Evolutionary conservation across 2,329 filamentous ascomycete genomes (phyloP).

Genomic region (Alternaria longipes): DNA sequence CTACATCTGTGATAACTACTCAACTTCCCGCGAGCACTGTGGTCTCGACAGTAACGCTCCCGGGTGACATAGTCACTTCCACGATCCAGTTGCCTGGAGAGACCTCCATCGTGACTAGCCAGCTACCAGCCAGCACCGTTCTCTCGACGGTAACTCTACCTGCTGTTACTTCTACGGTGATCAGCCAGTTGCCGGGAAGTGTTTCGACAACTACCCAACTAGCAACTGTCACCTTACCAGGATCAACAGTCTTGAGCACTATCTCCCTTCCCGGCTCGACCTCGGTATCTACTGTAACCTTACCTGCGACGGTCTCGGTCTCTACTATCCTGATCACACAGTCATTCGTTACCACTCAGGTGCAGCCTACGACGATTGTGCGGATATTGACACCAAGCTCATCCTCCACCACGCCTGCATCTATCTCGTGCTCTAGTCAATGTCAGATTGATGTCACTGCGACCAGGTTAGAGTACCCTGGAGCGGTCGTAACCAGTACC

Average conservation of each 20-base stretch:
- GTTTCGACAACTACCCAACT: slow-evolving; percentile 32
- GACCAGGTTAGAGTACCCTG: slow-evolving; percentile 40
- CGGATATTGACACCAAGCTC: slow-evolving; percentile 31
- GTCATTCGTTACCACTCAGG: slow-evolving; percentile 26
- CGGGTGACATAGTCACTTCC: slow-evolving; percentile 28
- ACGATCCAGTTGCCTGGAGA: slow-evolving; percentile 25
- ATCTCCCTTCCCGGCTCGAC: slow-evolving; percentile 20
- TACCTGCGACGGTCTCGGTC: slow-evolving; percentile 37
- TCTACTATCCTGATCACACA: slow-evolving; percentile 29
- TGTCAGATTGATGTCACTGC: slow-evolving; percentile 48
- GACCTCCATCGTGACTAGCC: slow-evolving; percentile 19
- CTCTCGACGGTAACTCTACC: slow-evolving; percentile 28
- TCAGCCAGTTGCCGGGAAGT: slow-evolving; percentile 22
- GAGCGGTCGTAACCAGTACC: slow-evolving; percentile 31
- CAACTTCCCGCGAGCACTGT: slow-evolving; percentile 16
- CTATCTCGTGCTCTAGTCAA: slow-evolving; percentile 34
- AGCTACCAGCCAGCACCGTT: slow-evolving; percentile 11
- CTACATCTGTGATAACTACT: slow-evolving; percentile 9
- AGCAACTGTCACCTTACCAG: slow-evolving; percentile 30
- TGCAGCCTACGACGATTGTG: slow-evolving; percentile 34
- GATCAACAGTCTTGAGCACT: slow-evolving; percentile 15
- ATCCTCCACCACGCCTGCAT: slow-evolving; percentile 23
- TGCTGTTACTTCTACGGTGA: slow-evolving; percentile 10
- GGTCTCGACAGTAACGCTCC: slow-evolving; percentile 22
- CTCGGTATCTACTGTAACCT: slow-evolving; percentile 30